Percentiles rank a stretch among this genome's conserved stretches.
Conservation (phyloP, 257 asterid species). For the Solanum arcanum region DNA sequence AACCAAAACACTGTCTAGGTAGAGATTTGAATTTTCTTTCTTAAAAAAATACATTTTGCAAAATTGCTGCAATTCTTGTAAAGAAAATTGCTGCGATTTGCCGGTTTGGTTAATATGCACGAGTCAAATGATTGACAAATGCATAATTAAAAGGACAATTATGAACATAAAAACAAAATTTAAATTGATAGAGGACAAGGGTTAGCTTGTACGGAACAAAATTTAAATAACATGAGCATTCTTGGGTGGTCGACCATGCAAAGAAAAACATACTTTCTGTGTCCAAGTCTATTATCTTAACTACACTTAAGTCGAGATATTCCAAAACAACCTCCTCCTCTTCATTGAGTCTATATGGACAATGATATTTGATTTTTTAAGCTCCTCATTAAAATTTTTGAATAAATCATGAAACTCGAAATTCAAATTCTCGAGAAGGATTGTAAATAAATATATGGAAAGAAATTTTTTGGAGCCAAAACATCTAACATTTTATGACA, state of each 20-base stretch:
- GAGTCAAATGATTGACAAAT: neutral
- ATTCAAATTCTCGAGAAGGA: neutral
- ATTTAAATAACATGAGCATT: neutral
- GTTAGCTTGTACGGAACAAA: neutral
- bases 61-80: too few species aligned
- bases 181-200: neutral
- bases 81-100: fast-evolving
- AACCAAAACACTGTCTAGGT: too few species aligned
- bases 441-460: neutral
- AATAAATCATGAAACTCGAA: neutral
- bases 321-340: too few species aligned
- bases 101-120: neutral
- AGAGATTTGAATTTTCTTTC: too few species aligned
- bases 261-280: neutral
- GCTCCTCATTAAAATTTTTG: neutral
- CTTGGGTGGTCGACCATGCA: neutral
- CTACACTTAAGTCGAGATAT: too few species aligned
- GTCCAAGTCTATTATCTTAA: too few species aligned
- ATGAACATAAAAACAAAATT: neutral
- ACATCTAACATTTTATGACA: neutral
- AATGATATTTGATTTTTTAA: too few species aligned
- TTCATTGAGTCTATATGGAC: too few species aligned
- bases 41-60: too few species aligned
- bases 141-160: neutral
- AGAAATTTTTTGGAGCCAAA: too few species aligned